Base-by-base conservation (phyloP, 345 rosid species). In the Turritis glabra region DNA sequence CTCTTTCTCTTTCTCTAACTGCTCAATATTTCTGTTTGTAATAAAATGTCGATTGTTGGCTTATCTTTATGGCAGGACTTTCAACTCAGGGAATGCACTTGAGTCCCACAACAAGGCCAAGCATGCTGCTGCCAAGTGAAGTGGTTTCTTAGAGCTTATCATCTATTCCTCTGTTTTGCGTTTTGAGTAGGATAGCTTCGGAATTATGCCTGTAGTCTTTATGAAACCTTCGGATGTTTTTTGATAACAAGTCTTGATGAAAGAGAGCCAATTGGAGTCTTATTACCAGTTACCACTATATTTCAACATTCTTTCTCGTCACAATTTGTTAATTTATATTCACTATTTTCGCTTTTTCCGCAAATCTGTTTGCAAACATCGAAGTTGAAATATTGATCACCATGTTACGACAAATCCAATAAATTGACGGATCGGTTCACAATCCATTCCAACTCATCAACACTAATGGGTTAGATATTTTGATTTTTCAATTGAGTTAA, bases 51-150 rank as follows among this genome's bases (percentile, higher is more conserved):
- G 7, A 26, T 38, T 29, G n/a, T 60, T 48, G 64, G 38, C 14
- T 69, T 1, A 13, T 75, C 5, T 22, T 17, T 67, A 15, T 61
- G 46, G 17, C 69, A 76, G 79, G 35, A 61, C 75, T 14, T 76
- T 69, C 27, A 76, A 76, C 70, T 69, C 80, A 8, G 19, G 18
- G 3, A 52, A 41, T 18, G 79, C 79, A 41, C 74, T 68, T 1
- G 74, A 68, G 56, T 32, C 79, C 51, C 79, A 75, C 64, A 76
- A 15, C 74, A 76, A 76, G 70, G 79, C 79, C 15, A 76, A 76
- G 70, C 79, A 76, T 22, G 22, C 73, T 58, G 73, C 78, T 21
- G 79, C 79, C 48, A 52, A 76, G 58, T 76, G 57, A 76, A 30
- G 48, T 76, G 69, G 63, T 67, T 67, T 50, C 27, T 65, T 11